A percentile compares a stretch with the other conserved stretches of the same genome.
phyloP scores from a whole-genome alignment of 2,329 filamentous ascomycete species.

The Fusarium siculi region DNA sequence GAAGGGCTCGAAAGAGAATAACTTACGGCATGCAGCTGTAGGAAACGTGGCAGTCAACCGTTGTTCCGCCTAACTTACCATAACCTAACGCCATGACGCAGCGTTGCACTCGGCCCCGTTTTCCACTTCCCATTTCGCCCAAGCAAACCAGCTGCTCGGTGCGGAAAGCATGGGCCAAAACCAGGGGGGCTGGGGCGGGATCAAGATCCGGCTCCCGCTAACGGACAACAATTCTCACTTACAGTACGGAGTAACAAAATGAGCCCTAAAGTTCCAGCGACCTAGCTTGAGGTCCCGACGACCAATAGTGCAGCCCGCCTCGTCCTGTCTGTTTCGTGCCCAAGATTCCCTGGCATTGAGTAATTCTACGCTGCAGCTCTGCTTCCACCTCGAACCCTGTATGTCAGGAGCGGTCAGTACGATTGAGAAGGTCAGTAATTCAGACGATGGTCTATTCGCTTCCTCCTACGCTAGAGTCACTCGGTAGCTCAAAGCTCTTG shows the following conservation, averaged over 20 bases:
- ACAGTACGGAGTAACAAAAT: neutral
- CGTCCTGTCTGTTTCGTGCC: slow-evolving; percentile 12
- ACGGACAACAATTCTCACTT: slow-evolving; percentile 6
- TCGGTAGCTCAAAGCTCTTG: neutral
- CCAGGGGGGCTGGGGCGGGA: slow-evolving; percentile 28
- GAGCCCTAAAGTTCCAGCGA: neutral
- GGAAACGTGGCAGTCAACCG: slow-evolving; percentile 25
- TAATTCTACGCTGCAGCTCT: slow-evolving; percentile 23
- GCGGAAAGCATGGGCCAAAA: slow-evolving; percentile 20
- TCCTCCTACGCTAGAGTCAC: neutral
- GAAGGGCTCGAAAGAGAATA: slow-evolving; percentile 9
- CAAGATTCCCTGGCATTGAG: slow-evolving; percentile 8
- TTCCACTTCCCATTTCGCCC: slow-evolving; percentile 36
- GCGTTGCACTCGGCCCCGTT: slow-evolving; percentile 26
- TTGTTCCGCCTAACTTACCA: slow-evolving; percentile 10
- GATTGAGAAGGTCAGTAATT: slow-evolving; percentile 9
- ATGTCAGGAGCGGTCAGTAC: slow-evolving; percentile 23
- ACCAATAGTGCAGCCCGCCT: slow-evolving; percentile 37
- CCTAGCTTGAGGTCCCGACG: slow-evolving; percentile 6
- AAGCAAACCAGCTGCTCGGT: slow-evolving; percentile 43
- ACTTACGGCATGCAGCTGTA: slow-evolving; percentile 11
- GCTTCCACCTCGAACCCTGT: slow-evolving; percentile 28
- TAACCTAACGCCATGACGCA: slow-evolving; percentile 32
- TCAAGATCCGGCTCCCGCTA: slow-evolving; percentile 40
- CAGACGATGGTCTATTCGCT: neutral